Evolutionary conservation across 1,284 basidiomycete genomes (phyloP), one percentile per base, ranked within the genome.

Genomic region (Pseudozyma hubeiensis): DNA sequence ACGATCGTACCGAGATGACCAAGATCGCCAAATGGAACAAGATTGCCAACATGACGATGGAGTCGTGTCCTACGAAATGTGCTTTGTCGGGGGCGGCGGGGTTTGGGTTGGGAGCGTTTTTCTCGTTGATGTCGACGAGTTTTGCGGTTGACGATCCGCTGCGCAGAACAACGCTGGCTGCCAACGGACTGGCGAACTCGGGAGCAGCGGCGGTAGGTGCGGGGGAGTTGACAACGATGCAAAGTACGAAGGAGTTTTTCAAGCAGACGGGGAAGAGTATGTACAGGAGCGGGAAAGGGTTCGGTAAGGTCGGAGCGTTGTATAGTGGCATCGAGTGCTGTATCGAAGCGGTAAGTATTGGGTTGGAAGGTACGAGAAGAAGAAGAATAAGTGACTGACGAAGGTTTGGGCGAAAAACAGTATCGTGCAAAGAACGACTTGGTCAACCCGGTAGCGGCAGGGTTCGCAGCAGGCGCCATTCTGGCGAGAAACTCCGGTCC

Each of bases 321-420:
- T 99, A 94, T 84, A 91, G 93, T 16, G 94, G 95, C 33, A 90
- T 93, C 14, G 97, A 99, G 86, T 99, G 96, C 82, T 91, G 93
- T 69, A 92, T 98, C 64, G 96, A 99, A 87, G 93, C 92, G 67
- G 95, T 94, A 85, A 86, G 94, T 70, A 24, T 41, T 13, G 35
- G 5, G 17, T 34, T 43, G 29, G 11, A 4, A 29, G 14, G 9
- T 17, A 45, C 33, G 30, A 34, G 17, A 44, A 11, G 31, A 5
- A 11, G 16, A 35, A 31, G 34, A 44, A n/a, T 13, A 35, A 39
- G 35, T 10, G 14, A 14, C 29, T 49, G 46, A 48, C 33, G 17
- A 31, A n/a, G 11, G 1, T 44, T 29, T 41, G n/a, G 14, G 16
- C n/a, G 19, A 33, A 2, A 30, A 35, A 45, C 64, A 81, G 79